Base-by-base conservation (phyloP, 2,329 filamentous ascomycete genomes). In the Monilinia fructigena region DNA sequence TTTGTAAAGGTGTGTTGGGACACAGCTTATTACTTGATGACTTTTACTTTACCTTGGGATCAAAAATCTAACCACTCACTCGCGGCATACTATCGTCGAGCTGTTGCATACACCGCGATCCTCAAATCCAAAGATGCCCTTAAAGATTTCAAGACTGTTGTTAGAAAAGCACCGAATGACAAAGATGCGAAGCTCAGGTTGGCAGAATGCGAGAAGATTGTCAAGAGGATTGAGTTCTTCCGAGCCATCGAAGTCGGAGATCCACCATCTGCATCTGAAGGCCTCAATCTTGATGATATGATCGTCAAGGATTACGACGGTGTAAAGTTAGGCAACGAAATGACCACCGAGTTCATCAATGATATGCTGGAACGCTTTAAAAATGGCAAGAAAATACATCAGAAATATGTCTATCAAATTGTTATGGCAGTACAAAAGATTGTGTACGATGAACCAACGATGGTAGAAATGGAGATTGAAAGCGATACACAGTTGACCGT, bases 291-390 rank as follows among this genome's bases (percentile, higher is more conserved):
- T 68, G 92, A 95, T 68, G 85, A 89, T 65, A 97, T 99, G 79
- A 87, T 99, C 23, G 93, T 97, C 69, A 81, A 88, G 28, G 84
- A 84, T 65, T 99, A 99, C 75, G 95, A 99, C 75, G 95, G 95
- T 68, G 89, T 88, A 28, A 84, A 83, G 66, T 81, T 99, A 63
- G 89, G 85, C 50, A 85, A 89, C 62, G 84, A 90, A 77, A 99
- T 99, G 93, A 97, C 94, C 1, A 86, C 94, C 72, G 94, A 97
- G 74, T 99, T 99, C 76, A 91, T 99, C 74, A 91, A 96, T 74
- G 94, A 99, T 80, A 97, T 98, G 94, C 94, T 92, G 66, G 86
- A 95, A 78, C 84, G 95, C 42, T 99, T 99, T 85, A 97, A 96
- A 85, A 89, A 86, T 61, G 95, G 95, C 76, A 98, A 99, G 85